phyloP scores from a whole-genome alignment of 805 yeast species.

The Suhomyces faveliae region DNA sequence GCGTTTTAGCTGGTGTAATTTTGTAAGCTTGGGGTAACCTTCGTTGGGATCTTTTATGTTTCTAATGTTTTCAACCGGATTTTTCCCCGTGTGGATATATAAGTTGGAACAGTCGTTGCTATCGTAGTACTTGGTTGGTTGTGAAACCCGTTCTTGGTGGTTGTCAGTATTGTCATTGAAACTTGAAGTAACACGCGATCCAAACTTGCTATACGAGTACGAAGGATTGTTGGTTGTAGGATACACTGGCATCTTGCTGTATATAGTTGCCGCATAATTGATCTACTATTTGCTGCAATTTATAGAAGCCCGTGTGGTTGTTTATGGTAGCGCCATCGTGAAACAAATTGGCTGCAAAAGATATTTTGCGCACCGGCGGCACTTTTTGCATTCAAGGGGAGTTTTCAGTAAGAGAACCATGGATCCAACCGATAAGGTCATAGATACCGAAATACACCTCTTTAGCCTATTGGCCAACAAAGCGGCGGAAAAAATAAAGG shows the following conservation, averaged over 20 bases:
- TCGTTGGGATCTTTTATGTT: slow-evolving; percentile 66
- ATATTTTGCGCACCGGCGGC: background rate
- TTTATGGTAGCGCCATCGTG: slow-evolving; percentile 3
- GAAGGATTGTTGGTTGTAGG: background rate
- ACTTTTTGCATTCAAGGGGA: background rate
- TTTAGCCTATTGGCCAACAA: background rate
- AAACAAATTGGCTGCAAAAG: slow-evolving; percentile 5
- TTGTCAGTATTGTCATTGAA: background rate
- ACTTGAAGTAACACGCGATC: slow-evolving; percentile 7
- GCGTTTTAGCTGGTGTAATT: slow-evolving; percentile 62
- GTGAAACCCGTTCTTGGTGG: background rate
- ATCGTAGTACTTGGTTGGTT: background rate
- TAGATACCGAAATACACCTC: background rate
- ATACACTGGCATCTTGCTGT: background rate
- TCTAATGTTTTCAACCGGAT: slow-evolving; percentile 64
- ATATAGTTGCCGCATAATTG: background rate
- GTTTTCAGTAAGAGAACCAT: background rate
- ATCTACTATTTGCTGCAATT: background rate
- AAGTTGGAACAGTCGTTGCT: slow-evolving; percentile 76
- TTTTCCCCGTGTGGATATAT: slow-evolving; percentile 58
- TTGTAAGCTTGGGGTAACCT: slow-evolving; percentile 84
- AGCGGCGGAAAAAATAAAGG: background rate
- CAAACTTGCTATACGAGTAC: slow-evolving; percentile 21
- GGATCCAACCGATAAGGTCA: background rate
- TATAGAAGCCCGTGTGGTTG: background rate